A percentile compares a stretch with the other conserved stretches of the same genome.
Conservation (phyloP, 257 asterid species). For the Schizonepeta tenuifolia region DNA sequence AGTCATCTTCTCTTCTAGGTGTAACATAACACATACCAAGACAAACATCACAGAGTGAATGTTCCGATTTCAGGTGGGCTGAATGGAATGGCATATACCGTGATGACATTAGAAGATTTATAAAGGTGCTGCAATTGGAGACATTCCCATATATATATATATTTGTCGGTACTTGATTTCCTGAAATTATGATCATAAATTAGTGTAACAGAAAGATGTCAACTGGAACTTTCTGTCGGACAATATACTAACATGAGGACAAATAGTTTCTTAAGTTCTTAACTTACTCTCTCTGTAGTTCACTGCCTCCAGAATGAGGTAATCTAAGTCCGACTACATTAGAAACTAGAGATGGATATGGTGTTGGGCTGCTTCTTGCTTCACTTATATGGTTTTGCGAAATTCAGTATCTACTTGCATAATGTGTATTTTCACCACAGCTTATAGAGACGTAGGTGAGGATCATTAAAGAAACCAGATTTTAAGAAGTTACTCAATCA, state of each 20-base stretch:
- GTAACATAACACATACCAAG: not conserved
- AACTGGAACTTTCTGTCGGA: not conserved
- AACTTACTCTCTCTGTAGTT: not conserved
- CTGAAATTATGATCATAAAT: not conserved
- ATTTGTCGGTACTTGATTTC: conserved; percentile 21
- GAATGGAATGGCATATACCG: conserved; percentile 99
- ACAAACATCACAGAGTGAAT: conserved; percentile 21
- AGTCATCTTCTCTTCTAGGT: conserved; percentile 15
- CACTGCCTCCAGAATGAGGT: not conserved
- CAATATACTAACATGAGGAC: not conserved
- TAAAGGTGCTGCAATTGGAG: conserved; percentile 64
- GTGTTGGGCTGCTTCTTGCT: not conserved
- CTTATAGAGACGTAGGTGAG: not conserved
- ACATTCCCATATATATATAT: conserved; percentile 22
- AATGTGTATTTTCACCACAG: not conserved
- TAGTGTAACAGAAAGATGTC: not conserved
- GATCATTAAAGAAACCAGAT: not conserved
- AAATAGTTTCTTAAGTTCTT: not conserved
- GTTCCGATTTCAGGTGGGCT: conserved; percentile 81
- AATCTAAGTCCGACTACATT: not conserved
- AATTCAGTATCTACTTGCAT: not conserved
- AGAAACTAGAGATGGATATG: not conserved
- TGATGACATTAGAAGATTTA: conserved; percentile 83
- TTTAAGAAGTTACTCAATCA: no score
- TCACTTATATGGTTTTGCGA: conserved; percentile 5